Evolutionary conservation across 345 rosid species (phyloP).

Genomic region (Aethionema arabicum): DNA sequence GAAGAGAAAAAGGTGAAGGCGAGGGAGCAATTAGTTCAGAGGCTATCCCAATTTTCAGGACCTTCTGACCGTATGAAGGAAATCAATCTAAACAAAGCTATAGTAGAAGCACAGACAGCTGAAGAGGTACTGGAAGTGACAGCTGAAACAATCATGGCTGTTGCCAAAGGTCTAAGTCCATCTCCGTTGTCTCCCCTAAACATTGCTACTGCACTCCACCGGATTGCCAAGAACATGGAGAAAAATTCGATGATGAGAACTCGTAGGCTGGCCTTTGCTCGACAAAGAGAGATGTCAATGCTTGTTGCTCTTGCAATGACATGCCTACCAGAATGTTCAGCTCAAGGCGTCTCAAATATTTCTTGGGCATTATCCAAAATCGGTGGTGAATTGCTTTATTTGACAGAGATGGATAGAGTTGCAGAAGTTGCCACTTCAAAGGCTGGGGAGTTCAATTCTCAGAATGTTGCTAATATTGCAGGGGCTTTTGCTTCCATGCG

Average conservation of each 20-base stretch:
- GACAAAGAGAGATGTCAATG: slow-evolving; percentile 92
- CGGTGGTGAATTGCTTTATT: slow-evolving; percentile 81
- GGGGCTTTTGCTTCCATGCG: slow-evolving; percentile 92
- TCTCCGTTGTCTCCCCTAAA: slow-evolving; percentile 84
- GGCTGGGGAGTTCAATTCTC: slow-evolving; percentile 73
- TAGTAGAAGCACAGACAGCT: slow-evolving; percentile 80
- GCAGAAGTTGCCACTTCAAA: slow-evolving; percentile 81
- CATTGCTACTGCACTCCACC: slow-evolving; percentile 80
- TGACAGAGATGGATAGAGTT: slow-evolving; percentile 95
- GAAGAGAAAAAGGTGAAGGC: slow-evolving; percentile 60
- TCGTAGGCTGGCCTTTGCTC: slow-evolving; percentile 69
- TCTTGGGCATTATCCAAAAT: slow-evolving; percentile 91
- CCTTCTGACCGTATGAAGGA: slow-evolving; percentile 78
- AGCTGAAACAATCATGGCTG: slow-evolving; percentile 71
- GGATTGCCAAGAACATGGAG: slow-evolving; percentile 96
- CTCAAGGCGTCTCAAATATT: slow-evolving; percentile 90
- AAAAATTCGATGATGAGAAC: slow-evolving; percentile 70
- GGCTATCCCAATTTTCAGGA: slow-evolving; percentile 69
- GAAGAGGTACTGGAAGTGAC: slow-evolving; percentile 69
- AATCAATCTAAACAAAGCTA: slow-evolving; percentile 64
- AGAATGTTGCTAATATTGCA: slow-evolving; percentile 87
- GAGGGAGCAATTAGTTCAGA: slow-evolving; percentile 64
- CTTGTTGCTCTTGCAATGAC: slow-evolving; percentile 83
- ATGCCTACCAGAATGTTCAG: slow-evolving; percentile 82
- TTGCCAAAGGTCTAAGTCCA: slow-evolving; percentile 86